Evolutionary conservation across 768 basidiomycete species (phyloP).

Genomic region (Gautieria morchelliformis): DNA sequence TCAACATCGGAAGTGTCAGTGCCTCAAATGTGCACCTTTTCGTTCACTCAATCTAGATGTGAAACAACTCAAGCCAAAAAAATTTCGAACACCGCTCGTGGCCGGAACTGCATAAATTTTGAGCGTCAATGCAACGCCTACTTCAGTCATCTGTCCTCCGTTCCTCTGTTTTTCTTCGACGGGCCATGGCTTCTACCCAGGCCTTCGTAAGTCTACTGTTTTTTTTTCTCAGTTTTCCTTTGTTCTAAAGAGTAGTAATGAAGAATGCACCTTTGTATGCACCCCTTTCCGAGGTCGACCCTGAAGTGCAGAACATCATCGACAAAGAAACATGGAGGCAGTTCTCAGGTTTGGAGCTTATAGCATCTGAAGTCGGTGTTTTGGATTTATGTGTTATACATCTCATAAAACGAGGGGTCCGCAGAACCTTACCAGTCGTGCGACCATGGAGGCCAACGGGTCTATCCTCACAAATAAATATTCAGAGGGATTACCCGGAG

Average conservation of each 20-base stretch:
- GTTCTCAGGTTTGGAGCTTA: conserved; percentile 95
- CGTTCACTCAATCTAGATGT: too few relatives aligned
- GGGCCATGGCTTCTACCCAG: conserved; percentile 37
- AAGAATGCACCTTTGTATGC: conserved; percentile 91
- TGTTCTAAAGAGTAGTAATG: background rate
- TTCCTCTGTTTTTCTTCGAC: background rate
- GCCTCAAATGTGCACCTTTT: too few relatives aligned
- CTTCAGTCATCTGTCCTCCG: conserved; percentile 1
- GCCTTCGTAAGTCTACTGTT: conserved; percentile 37
- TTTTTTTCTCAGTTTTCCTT: background rate
- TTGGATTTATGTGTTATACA: background rate
- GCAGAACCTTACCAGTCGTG: conserved; percentile 92
- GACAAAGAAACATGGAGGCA: conserved; percentile 99
- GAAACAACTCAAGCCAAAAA: background rate
- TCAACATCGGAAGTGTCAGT: too few relatives aligned
- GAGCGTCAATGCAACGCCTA: conserved; percentile 7
- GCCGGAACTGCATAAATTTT: background rate
- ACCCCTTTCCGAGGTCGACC: conserved; percentile 84
- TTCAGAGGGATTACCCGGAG: conserved; percentile 97
- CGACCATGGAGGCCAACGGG: conserved; percentile 97
- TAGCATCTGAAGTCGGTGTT: conserved; percentile 83
- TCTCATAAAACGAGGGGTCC: background rate
- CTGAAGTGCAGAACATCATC: conserved; percentile 93
- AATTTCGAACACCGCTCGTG: background rate
- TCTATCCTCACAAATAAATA: conserved; percentile 99